Evolutionary conservation across 2,329 filamentous ascomycete species (phyloP), one percentile per base, ranked within the genome.

Genomic region (Talaromyces amestolkiae): DNA sequence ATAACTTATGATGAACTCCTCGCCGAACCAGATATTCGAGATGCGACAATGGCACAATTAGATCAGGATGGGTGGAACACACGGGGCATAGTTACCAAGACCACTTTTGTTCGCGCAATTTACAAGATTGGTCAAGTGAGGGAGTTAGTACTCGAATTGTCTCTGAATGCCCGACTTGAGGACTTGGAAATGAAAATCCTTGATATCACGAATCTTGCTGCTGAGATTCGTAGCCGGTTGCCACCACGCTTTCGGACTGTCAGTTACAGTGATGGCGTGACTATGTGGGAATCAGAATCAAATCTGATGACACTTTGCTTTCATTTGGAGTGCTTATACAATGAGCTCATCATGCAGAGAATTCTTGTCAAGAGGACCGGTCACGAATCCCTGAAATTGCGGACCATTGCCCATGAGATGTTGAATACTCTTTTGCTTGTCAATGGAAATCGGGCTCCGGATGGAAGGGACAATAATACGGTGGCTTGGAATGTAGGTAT

Each of bases 1-100:
- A 54, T 75, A 33, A 69, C 70, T 27, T 70, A 72, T 41, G 69
- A 72, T 1, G 70, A 70, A 19, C 65, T 73, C n/a, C 63, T 70
- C 22, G 61, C 68, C 0, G 64, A 69, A 47, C 33, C 65, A 37
- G 51, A 45, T 6, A 10, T 54, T 8, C 56, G 66, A 47, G 58
- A 68, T 10, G 49, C 61, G 5, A 65, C 66, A 13, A 27, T 72
- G 1, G 24, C 49, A 27, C 63, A 63, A 11, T 53, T 72, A 1
- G 67, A 68, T 22, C 37, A 65, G 2, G 66, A 70, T 11, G 71
- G 71, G 1, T 72, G 71, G 71, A 66, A 67, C 33, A 53, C 49
- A 9, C 63, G 66, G 2, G 64, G 54, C 59, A 67, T 47, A 65
- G 66, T 72, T 54, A 65, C 67, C 1, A 51, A 27, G 22, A 35